Percentiles rank a stretch among this genome's conserved stretches.
Conservation (phyloP, 2,329 filamentous ascomycete species). For the Fusarium sambucinum region DNA sequence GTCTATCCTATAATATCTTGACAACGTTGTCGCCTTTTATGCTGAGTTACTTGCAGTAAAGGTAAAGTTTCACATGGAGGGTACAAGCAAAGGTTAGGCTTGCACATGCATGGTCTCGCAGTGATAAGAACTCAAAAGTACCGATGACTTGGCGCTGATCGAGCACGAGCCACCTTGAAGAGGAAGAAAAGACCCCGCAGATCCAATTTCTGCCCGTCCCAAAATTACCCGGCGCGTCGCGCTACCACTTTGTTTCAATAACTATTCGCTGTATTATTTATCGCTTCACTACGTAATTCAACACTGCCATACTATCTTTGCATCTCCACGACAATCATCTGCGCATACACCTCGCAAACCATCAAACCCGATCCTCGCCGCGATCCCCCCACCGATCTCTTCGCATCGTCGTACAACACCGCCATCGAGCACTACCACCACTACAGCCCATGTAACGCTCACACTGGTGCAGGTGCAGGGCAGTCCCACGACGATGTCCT, state of each 20-base stretch:
- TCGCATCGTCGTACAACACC: conserved; percentile 11
- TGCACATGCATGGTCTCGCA: conserved; percentile 9
- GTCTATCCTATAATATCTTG: neutral
- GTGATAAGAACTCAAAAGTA: conserved; percentile 24
- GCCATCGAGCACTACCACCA: conserved; percentile 11
- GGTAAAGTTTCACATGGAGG: neutral
- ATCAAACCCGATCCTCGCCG: conserved; percentile 2
- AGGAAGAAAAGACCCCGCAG: conserved; percentile 33
- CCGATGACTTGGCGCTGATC: conserved; percentile 29
- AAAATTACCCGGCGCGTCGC: conserved; percentile 44
- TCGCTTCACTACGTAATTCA: conserved; percentile 6
- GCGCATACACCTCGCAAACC: neutral
- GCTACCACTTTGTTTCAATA: conserved; percentile 18
- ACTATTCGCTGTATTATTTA: conserved; percentile 1
- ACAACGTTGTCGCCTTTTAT: neutral
- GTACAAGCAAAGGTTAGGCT: neutral
- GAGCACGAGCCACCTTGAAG: conserved; percentile 36
- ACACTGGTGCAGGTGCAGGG: conserved; percentile 29
- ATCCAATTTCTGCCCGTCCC: conserved; percentile 21
- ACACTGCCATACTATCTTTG: neutral
- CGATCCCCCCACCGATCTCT: neutral
- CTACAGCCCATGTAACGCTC: conserved; percentile 42
- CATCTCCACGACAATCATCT: neutral
- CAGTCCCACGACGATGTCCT: conserved; percentile 47
- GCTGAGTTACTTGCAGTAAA: neutral